Percentiles rank a stretch among this genome's conserved stretches.
Conservation (phyloP, 2,329 filamentous ascomycete species). For the Ophiostoma piceae region DNA sequence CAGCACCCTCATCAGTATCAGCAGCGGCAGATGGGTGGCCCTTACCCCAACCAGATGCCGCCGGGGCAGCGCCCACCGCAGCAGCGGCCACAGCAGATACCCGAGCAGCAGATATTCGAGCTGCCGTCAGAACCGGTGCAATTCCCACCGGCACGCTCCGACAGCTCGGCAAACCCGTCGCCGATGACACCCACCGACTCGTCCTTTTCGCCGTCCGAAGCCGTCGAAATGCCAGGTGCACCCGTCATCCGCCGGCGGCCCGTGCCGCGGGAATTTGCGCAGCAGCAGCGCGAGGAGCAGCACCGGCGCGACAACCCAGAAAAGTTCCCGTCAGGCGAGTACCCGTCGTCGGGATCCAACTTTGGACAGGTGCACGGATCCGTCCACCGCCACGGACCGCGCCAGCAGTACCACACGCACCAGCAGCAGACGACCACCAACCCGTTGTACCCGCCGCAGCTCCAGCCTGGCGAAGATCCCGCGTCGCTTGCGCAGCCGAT, state of each 20-base stretch:
- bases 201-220: not conserved
- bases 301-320: conserved; percentile 17
- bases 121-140: conserved; percentile 15
- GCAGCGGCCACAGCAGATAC: conserved; percentile 7
- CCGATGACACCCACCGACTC: not conserved
- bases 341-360: not conserved
- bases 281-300: conserved; percentile 19
- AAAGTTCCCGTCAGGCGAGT: conserved; percentile 18
- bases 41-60: not conserved
- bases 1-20: not conserved
- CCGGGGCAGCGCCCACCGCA: not conserved
- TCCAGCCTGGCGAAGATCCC: conserved; percentile 35
- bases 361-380: conserved; percentile 5
- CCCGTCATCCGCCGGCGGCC: conserved; percentile 24
- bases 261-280: conserved; percentile 14
- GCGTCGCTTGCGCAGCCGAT: not conserved
- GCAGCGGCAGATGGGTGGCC: not conserved
- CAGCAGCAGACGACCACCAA: conserved; percentile 37
- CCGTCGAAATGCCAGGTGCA: conserved; percentile 11
- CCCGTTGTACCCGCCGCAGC: conserved; percentile 55
- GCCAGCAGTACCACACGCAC: conserved; percentile 27
- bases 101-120: conserved; percentile 16
- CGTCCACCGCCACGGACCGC: conserved; percentile 9
- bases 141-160: not conserved
- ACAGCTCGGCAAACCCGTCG: not conserved